Evolutionary conservation across 2,329 filamentous ascomycete genomes (phyloP).

Genomic region (Fusarium tupiense): DNA sequence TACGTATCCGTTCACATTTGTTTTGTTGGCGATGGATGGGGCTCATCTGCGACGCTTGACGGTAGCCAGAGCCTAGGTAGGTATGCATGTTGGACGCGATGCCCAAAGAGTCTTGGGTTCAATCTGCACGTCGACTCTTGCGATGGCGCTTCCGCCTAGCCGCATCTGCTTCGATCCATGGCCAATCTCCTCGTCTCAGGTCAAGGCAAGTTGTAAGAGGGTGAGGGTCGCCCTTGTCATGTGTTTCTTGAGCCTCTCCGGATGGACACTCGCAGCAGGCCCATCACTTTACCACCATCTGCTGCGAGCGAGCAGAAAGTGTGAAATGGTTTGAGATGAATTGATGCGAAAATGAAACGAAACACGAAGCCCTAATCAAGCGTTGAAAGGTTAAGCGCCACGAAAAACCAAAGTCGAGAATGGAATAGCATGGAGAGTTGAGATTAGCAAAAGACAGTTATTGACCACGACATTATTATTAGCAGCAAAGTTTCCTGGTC

Average conservation of each 20-base stretch:
- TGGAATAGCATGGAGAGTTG: slow-evolving; percentile 10
- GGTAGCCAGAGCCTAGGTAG: background rate
- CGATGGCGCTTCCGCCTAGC: slow-evolving; percentile 40
- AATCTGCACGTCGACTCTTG: slow-evolving; percentile 35
- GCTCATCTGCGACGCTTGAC: slow-evolving; percentile 12
- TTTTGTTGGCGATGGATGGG: slow-evolving; percentile 24
- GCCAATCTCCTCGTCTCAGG: slow-evolving; percentile 42
- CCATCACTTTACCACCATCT: slow-evolving; percentile 16
- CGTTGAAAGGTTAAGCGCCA: slow-evolving; percentile 8
- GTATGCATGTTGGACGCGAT: slow-evolving; percentile 13
- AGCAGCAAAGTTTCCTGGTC: slow-evolving; percentile 5
- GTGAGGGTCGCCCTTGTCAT: slow-evolving; percentile 28
- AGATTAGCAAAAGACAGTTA: slow-evolving; percentile 22
- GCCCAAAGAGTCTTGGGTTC: slow-evolving; percentile 26
- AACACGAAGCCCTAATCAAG: slow-evolving; percentile 12
- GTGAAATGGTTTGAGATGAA: background rate
- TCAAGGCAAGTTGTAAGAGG: slow-evolving; percentile 21
- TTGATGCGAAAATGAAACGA: slow-evolving; percentile 12
- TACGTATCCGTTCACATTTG: background rate
- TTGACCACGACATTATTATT: slow-evolving; percentile 18
- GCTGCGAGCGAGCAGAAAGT: slow-evolving; percentile 2
- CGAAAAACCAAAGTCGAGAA: slow-evolving; percentile 1
- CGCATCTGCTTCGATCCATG: slow-evolving; percentile 38
- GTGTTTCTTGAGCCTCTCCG: slow-evolving; percentile 10
- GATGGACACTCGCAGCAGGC: background rate